Evolutionary conservation across 257 asterid genomes (phyloP).

Genomic region (Nicotiana obtusifolia): DNA sequence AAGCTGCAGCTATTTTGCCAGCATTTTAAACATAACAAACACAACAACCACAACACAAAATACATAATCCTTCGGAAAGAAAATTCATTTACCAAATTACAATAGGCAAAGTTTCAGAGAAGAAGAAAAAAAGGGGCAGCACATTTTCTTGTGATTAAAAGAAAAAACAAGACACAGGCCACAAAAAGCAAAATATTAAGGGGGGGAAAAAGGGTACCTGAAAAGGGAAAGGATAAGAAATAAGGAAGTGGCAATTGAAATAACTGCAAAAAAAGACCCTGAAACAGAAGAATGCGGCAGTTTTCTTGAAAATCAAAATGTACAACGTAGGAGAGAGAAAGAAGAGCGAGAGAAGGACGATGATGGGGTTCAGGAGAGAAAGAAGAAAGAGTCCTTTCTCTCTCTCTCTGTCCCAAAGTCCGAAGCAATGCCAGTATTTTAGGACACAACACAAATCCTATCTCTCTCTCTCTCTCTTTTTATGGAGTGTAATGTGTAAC

Average conservation of each 20-base stretch:
- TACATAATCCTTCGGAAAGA: not conserved
- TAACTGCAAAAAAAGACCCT: constrained; percentile 6
- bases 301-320: constrained; percentile 37
- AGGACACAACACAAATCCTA: not conserved
- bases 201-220: constrained; percentile 24
- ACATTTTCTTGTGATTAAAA: not conserved
- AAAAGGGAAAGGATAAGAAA: constrained; percentile 6
- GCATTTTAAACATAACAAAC: not conserved
- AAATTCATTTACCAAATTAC: not conserved
- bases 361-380: not conserved
- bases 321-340: constrained; percentile 23
- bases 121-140: not conserved
- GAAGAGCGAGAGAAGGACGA: not conserved
- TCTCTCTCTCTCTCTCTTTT: not conserved
- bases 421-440: constrained; percentile 27
- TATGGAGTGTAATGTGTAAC: not conserved
- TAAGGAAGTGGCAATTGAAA: constrained; percentile 15
- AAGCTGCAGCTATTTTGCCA: not conserved
- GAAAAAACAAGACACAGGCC: not conserved
- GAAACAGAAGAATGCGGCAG: constrained; percentile 16
- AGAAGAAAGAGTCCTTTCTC: not conserved
- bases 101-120: not conserved
- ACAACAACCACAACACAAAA: not conserved
- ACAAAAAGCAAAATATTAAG: not conserved
- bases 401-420: constrained; percentile 32